Percentiles rank a stretch among this genome's conserved stretches.
These are phyloP conservation scores for Clavaria fumosa DNA, from an alignment of 768 basidiomycete genomes.

Conservation along the genomic window DNA sequence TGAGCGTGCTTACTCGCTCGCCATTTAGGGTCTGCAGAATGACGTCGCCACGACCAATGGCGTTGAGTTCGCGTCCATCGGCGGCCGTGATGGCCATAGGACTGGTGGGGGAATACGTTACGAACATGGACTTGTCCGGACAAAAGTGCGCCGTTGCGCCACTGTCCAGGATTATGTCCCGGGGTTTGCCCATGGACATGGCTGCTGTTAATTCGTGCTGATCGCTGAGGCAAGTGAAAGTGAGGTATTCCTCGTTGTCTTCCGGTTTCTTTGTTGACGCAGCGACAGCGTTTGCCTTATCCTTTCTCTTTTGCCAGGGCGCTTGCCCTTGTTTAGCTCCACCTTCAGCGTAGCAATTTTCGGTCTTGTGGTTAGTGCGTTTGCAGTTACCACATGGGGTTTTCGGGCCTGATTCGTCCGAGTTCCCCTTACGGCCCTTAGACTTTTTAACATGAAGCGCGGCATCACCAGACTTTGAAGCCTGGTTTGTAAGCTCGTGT, in stretches of 20 bases:
- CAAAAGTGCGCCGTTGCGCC: conserved; percentile 21
- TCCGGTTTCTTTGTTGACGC: not conserved
- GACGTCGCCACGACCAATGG: conserved; percentile 18
- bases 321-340: conserved; percentile 1
- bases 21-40: conserved; percentile 11
- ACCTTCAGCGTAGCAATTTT: not conserved
- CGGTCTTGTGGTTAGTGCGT: not conserved
- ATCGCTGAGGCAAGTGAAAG: not conserved
- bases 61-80: conserved; percentile 15
- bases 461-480: too few species aligned
- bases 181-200: too few species aligned
- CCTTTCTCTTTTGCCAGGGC: not conserved
- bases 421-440: not conserved
- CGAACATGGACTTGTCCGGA: conserved; percentile 15
- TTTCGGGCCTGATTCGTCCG: not conserved
- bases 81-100: conserved; percentile 15
- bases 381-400: not conserved
- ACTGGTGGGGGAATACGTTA: conserved; percentile 11
- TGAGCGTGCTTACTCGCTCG: conserved; percentile 11
- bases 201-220: too few species aligned
- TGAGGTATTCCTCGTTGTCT: not conserved
- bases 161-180: conserved; percentile 19
- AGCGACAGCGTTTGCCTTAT: not conserved
- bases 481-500: too few species aligned
- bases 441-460: too few species aligned